Evolutionary conservation across 176 grass and related monocot species (phyloP), one percentile per base, ranked within the genome.

Genomic region (Zoysia japonica): DNA sequence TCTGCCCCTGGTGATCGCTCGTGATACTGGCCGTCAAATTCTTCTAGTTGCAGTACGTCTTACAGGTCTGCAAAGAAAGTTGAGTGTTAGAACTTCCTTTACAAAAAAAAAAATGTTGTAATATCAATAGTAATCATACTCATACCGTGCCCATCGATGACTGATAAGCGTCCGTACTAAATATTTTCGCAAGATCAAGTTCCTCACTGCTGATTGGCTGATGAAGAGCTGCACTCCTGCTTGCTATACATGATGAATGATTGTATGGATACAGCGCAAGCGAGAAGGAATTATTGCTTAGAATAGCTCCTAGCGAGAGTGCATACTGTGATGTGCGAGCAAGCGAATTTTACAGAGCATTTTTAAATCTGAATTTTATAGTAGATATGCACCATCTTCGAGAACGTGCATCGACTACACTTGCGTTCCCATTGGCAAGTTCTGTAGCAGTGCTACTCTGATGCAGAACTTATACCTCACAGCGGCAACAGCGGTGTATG

Each of bases 261-360:
- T 78, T 42, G 77, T 71, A 68, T 68, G 71, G 53, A 68, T 41
- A 16, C 47, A 77, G 56, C 11, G 28, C 64, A 81, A 49, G 36
- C 40, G 65, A 70, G 11, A 41, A 55, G 13, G 38, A 63, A 86
- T 76, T 70, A 55, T 76, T 63, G 47, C 71, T 62, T 39, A 2
- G 16, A 78, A 78, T 57, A 16, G 14, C 3, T 15, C 37, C 11
- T 47, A 57, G 16, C 16, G 1, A 7, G 1, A 7, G 56, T 49
- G 68, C 68, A 73, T 7, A 57, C 20, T 63, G 36, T 72, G 45
- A 36, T 17, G 70, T 61, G 7, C 42, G 2, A 38, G 9, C 17
- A 47, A 50, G 13, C 3, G 14, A 48, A 1, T 61, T 46, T 45
- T 49, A 28, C 36, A 61, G 9, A 62, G 14, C 68, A 52, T 11